A percentile compares a stretch with the other conserved stretches of the same genome.
Conservation (phyloP, 2,329 filamentous ascomycete species). For the Neofusicoccum kwambonambiense region DNA sequence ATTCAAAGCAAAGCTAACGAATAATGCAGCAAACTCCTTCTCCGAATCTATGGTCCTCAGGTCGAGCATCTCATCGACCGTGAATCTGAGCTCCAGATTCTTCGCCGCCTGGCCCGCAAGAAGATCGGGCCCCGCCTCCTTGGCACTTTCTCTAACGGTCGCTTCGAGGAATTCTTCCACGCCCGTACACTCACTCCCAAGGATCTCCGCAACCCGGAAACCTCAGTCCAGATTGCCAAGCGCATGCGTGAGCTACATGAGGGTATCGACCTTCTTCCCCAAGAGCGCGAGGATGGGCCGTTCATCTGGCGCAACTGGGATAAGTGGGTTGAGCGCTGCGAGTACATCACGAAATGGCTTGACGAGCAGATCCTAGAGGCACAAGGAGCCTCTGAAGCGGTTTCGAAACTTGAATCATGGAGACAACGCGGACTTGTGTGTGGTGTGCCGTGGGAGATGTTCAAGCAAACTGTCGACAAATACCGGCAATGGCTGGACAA, state of each 20-base stretch:
- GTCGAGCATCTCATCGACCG: slow-evolving; percentile 95
- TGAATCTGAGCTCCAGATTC: slow-evolving; percentile 81
- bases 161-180: slow-evolving; percentile 93
- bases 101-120: slow-evolving; percentile 82
- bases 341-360: slow-evolving; percentile 58
- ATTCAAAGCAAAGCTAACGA: not conserved
- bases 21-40: slow-evolving; percentile 65
- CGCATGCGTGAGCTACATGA: slow-evolving; percentile 96
- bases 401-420: slow-evolving; percentile 53
- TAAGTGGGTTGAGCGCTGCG: slow-evolving; percentile 73
- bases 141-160: slow-evolving; percentile 89
- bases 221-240: slow-evolving; percentile 90
- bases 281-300: slow-evolving; percentile 75
- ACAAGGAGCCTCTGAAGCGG: slow-evolving; percentile 21
- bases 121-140: slow-evolving; percentile 89
- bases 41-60: slow-evolving; percentile 92
- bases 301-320: slow-evolving; percentile 94
- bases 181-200: slow-evolving; percentile 74
- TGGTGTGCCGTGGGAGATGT: slow-evolving; percentile 77
- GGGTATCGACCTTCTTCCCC: slow-evolving; percentile 79
- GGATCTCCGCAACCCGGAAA: slow-evolving; percentile 77
- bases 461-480: slow-evolving; percentile 70
- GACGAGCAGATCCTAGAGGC: slow-evolving; percentile 58
- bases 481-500: slow-evolving; percentile 74
- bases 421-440: slow-evolving; percentile 73